phyloP scores from a whole-genome alignment of 2,329 filamentous ascomycete genomes.

The Fusarium pininemorale region DNA sequence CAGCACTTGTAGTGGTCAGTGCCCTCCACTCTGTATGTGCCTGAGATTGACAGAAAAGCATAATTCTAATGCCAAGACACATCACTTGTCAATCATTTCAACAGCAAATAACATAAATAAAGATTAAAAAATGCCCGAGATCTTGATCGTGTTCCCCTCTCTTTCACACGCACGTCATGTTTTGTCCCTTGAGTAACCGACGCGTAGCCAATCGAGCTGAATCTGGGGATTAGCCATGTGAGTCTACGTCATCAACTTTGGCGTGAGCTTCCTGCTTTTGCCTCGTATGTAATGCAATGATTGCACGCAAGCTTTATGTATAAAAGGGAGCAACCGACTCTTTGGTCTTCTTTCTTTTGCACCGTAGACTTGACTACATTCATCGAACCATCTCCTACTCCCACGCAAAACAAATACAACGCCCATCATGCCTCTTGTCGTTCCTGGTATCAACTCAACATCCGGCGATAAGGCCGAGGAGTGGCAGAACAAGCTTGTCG shows the following conservation, averaged over 20 bases:
- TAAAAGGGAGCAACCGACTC: conserved; percentile 11
- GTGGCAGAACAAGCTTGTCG: conserved; percentile 70
- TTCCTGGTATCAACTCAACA: conserved; percentile 64
- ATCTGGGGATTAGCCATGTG: conserved; percentile 31
- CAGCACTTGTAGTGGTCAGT: conserved; percentile 11
- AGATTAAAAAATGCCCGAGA: not conserved
- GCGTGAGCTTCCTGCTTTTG: conserved; percentile 16
- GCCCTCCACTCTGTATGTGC: not conserved
- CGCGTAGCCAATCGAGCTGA: conserved; percentile 32
- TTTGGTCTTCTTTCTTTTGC: not conserved
- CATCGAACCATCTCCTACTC: not conserved
- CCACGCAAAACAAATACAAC: not conserved
- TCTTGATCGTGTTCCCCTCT: conserved; percentile 8
- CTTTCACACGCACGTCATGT: conserved; percentile 26
- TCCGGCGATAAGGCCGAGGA: conserved; percentile 60
- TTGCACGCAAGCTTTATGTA: conserved; percentile 14
- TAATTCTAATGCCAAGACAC: conserved; percentile 17
- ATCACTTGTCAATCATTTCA: not conserved
- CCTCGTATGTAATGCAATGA: conserved; percentile 5
- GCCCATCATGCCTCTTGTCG: conserved; percentile 70
- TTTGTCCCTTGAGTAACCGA: conserved; percentile 12
- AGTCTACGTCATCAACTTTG: conserved; percentile 42
- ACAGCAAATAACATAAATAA: not conserved
- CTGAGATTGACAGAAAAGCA: conserved; percentile 27
- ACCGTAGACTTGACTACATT: not conserved